Evolutionary conservation across 2,329 filamentous ascomycete species (phyloP).

Genomic region (Paramyrothecium sp.): DNA sequence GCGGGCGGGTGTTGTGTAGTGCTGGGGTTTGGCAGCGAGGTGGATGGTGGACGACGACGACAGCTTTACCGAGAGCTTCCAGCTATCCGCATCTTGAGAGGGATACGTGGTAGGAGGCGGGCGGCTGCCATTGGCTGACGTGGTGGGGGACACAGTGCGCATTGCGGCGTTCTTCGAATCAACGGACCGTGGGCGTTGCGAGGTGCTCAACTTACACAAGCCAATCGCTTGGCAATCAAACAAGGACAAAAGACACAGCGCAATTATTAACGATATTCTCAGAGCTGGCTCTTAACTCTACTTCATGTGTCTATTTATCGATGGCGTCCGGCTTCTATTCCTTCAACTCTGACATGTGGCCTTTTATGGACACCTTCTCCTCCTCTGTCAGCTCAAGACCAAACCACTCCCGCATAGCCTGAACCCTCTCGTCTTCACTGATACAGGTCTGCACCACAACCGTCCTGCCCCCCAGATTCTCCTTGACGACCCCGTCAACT

Average conservation of each 20-base stretch:
- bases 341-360: conserved; percentile 44
- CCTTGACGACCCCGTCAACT: conserved; percentile 49
- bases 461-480: conserved; percentile 48
- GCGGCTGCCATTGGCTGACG: conserved; percentile 12
- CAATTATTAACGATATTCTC: no score
- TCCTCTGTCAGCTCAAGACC: conserved; percentile 47
- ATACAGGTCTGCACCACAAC: conserved; percentile 42
- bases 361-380: conserved; percentile 49
- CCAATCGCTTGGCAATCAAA: no score
- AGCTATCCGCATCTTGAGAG: background rate
- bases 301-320: background rate
- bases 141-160: background rate
- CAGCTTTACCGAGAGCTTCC: conserved; percentile 23
- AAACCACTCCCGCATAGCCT: conserved; percentile 50
- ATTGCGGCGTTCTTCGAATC: background rate
- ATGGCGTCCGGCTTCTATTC: background rate
- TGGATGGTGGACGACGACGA: conserved; percentile 19
- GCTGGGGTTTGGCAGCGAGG: conserved; percentile 12
- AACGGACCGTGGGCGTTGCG: no score
- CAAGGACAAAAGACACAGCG: no score
- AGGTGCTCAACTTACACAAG: no score
- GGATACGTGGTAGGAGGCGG: conserved; percentile 20
- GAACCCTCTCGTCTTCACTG: conserved; percentile 53
- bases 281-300: no score
- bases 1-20: conserved; percentile 17